phyloP scores from a whole-genome alignment of 805 yeast genomes.

The Kodamaea hsintzibuensis region DNA sequence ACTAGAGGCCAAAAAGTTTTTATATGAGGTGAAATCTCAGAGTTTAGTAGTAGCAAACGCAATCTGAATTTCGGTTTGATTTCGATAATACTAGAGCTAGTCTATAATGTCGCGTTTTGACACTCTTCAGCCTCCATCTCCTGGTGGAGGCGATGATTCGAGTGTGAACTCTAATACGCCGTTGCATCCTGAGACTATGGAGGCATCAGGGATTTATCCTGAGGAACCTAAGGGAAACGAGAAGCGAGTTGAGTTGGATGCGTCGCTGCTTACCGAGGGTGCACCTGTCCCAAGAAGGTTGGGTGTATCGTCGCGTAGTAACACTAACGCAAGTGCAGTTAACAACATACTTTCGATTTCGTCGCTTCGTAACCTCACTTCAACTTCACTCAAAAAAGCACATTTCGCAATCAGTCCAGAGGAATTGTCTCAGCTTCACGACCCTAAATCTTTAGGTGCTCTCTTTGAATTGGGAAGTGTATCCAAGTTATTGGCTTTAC shows the following conservation, averaged over 20 bases:
- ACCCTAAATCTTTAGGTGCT: conserved; percentile 57
- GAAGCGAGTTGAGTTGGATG: background rate
- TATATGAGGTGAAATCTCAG: background rate
- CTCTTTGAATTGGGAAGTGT: conserved; percentile 49
- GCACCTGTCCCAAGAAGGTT: background rate
- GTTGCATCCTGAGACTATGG: background rate
- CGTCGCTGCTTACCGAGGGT: background rate
- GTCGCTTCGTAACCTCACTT: background rate
- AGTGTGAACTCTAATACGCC: conserved; percentile 13
- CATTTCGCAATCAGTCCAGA: conserved; percentile 16
- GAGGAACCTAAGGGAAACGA: background rate
- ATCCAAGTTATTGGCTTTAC: conserved; percentile 28
- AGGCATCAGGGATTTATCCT: background rate
- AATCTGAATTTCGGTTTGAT: background rate
- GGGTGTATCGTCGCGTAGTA: background rate
- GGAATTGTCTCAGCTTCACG: conserved; percentile 53
- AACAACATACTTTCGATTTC: background rate
- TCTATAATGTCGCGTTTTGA: background rate
- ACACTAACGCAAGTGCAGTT: background rate
- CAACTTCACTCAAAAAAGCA: background rate
- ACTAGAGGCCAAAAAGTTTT: background rate
- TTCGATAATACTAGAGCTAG: background rate
- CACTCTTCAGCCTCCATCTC: background rate
- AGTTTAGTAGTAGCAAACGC: background rate
- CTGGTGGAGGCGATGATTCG: conserved; percentile 3